These are phyloP conservation scores for Ascochyta pisi DNA, from an alignment of 2,329 filamentous ascomycete species.

Conservation along the genomic window DNA sequence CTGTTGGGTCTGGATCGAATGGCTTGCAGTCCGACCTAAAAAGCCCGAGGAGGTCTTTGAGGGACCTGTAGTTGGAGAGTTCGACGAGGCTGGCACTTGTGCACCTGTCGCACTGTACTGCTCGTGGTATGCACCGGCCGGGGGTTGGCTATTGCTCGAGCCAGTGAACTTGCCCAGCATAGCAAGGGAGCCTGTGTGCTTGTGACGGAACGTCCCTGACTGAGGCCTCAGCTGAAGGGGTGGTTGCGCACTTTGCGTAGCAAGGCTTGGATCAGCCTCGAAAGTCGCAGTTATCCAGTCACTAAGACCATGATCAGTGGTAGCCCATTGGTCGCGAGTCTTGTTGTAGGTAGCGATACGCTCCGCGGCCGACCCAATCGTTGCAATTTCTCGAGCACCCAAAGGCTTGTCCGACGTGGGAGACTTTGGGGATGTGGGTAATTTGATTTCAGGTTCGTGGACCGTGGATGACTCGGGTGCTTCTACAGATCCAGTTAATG, in stretches of 20 bases:
- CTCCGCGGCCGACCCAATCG: slow-evolving; percentile 68
- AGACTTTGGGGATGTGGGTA: slow-evolving; percentile 24
- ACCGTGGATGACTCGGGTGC: slow-evolving; percentile 19
- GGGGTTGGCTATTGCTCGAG: slow-evolving; percentile 26
- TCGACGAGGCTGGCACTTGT: slow-evolving; percentile 38
- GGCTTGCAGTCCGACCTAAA: slow-evolving; percentile 30
- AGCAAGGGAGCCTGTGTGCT: slow-evolving; percentile 44
- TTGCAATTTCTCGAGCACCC: slow-evolving; percentile 79
- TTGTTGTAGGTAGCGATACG: slow-evolving; percentile 77
- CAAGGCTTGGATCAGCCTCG: slow-evolving; percentile 61
- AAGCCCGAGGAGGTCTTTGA: slow-evolving; percentile 28
- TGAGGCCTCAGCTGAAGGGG: slow-evolving; percentile 28
- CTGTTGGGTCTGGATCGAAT: slow-evolving; percentile 34
- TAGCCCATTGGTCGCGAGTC: slow-evolving; percentile 73
- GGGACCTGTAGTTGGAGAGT: slow-evolving; percentile 28
- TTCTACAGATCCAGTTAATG: slow-evolving; percentile 15
- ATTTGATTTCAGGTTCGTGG: slow-evolving; percentile 29
- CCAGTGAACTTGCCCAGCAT: slow-evolving; percentile 45
- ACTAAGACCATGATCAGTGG: slow-evolving; percentile 76
- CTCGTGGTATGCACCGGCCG: slow-evolving; percentile 19
- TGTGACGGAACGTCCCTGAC: slow-evolving; percentile 45
- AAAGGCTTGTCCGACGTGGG: slow-evolving; percentile 48
- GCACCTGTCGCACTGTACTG: slow-evolving; percentile 32
- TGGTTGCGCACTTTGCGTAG: slow-evolving; percentile 29
- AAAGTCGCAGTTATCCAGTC: slow-evolving; percentile 63